phyloP scores from a whole-genome alignment of 306 rosid genomes.

The Neltuma alba region DNA sequence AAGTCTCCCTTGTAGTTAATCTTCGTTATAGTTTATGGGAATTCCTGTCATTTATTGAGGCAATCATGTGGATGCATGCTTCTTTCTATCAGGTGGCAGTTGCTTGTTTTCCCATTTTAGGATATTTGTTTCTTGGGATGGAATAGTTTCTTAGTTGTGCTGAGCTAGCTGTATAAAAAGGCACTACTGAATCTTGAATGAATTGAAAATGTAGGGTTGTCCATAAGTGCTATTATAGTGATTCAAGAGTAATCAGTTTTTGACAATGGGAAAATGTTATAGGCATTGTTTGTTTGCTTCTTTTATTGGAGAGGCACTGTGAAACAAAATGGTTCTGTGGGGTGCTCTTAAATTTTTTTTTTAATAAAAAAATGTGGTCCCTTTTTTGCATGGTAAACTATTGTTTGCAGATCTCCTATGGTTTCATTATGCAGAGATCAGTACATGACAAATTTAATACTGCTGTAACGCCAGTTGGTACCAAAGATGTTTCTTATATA shows the following conservation, averaged over 20 bases:
- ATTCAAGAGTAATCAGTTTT: conserved; percentile 14
- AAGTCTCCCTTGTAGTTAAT: conserved; percentile 29
- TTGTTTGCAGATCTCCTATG: conserved; percentile 8
- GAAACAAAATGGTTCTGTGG: neutral
- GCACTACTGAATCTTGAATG: conserved; percentile 22
- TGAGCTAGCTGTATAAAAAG: conserved; percentile 6
- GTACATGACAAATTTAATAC: conserved; percentile 4
- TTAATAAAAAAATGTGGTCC: conserved; percentile 13
- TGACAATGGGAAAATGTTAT: neutral
- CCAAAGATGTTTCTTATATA: neutral
- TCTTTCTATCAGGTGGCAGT: neutral
- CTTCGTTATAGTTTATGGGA: conserved; percentile 24
- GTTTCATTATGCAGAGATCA: conserved; percentile 16
- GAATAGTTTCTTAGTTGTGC: neutral
- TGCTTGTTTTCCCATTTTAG: conserved; percentile 18
- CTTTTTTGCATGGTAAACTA: neutral
- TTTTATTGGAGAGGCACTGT: neutral
- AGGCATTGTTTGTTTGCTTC: conserved; percentile 19
- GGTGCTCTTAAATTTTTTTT: neutral
- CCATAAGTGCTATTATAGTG: conserved; percentile 16
- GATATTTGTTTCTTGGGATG: neutral
- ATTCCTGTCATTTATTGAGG: conserved; percentile 13
- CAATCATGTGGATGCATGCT: conserved; percentile 5
- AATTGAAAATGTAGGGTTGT: conserved; percentile 24
- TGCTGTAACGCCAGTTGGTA: conserved; percentile 12